These are phyloP conservation scores for Fusarium stilboides DNA, from an alignment of 2,329 filamentous ascomycete genomes.

Conservation along the genomic window DNA sequence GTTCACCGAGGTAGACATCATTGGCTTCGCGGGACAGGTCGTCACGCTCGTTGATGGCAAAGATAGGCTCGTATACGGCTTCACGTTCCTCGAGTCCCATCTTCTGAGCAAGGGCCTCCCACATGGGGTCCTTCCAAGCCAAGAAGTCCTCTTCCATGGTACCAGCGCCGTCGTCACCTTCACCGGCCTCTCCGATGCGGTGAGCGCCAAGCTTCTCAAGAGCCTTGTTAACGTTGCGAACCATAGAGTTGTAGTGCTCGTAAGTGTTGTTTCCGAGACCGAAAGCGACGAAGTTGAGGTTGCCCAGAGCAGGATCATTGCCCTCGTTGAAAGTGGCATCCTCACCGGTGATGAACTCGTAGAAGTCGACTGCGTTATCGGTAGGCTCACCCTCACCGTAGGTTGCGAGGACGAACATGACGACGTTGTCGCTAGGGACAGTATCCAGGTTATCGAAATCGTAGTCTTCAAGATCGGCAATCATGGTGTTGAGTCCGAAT, in stretches of 20 bases:
- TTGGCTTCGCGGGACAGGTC: conserved; percentile 81
- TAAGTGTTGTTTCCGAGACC: conserved; percentile 99
- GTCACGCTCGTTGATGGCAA: conserved; percentile 83
- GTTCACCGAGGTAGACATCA: conserved; percentile 94
- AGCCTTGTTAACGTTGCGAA: conserved; percentile 88
- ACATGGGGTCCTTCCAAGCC: conserved; percentile 99
- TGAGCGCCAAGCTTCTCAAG: conserved; percentile 86
- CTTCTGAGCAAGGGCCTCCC: conserved; percentile 84
- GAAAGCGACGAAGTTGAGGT: conserved; percentile 94
- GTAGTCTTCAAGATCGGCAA: conserved; percentile 97
- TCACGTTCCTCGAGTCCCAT: conserved; percentile 96
- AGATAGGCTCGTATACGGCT: conserved; percentile 94
- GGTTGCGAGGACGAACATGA: conserved; percentile 95
- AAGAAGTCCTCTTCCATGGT: conserved; percentile 99
- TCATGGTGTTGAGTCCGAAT: conserved; percentile 98
- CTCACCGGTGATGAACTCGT: conserved; percentile 92
- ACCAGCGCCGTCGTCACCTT: conserved; percentile 97
- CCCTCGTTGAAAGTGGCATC: conserved; percentile 85
- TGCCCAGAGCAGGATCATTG: conserved; percentile 79
- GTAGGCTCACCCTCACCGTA: conserved; percentile 99
- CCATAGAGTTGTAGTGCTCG: conserved; percentile 99
- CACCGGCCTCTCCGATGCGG: conserved; percentile 88
- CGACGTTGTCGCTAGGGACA: conserved; percentile 90
- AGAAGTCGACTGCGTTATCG: conserved; percentile 98
- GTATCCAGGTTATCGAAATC: conserved; percentile 95